Evolutionary conservation across 73 alveolate species (phyloP).

Genomic region (Blepharisma japonicum): DNA sequence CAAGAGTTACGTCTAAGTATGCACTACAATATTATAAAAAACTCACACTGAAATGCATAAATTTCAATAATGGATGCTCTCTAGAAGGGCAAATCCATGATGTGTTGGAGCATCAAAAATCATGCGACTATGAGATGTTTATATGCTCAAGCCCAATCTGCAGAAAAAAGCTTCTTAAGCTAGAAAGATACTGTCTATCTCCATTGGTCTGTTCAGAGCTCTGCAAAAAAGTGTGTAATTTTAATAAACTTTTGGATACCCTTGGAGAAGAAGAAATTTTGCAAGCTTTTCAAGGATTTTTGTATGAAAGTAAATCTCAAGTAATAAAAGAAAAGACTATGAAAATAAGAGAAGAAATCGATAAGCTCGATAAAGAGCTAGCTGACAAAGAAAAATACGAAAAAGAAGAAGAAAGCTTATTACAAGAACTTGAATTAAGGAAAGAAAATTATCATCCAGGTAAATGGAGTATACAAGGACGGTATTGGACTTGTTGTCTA

Average conservation of each 20-base stretch:
- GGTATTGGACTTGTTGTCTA: background rate
- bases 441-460: background rate
- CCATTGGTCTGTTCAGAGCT: background rate
- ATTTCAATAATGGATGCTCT: background rate
- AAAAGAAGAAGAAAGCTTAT: background rate
- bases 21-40: background rate
- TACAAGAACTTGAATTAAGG: background rate
- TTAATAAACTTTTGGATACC: background rate
- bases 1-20: background rate
- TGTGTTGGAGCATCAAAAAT: background rate
- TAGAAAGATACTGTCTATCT: background rate
- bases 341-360: background rate
- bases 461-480: background rate
- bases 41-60: background rate
- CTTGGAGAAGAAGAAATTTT: background rate
- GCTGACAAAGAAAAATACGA: background rate
- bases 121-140: conserved; percentile 8
- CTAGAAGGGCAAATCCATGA: conserved; percentile 7
- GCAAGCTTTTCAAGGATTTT: background rate
- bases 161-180: background rate
- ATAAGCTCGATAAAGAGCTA: background rate
- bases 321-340: no score
- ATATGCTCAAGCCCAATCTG: background rate
- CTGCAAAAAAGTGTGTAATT: background rate
- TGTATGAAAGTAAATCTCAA: background rate